Evolutionary conservation across 345 rosid genomes (phyloP), one percentile per base, ranked within the genome.

Genomic region (Populus tremula): DNA sequence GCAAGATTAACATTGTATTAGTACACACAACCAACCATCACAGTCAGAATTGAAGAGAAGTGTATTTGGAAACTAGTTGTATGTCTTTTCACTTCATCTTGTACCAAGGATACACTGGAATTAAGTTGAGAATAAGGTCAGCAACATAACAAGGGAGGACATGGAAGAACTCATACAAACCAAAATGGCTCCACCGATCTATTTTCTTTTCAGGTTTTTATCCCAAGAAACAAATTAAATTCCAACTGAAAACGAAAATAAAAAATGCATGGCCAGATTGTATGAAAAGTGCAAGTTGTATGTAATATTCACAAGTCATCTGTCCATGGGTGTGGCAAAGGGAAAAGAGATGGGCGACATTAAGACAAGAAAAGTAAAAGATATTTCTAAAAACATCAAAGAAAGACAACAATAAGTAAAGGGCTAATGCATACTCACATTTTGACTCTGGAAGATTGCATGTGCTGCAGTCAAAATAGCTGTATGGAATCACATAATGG

Each of bases 381-480:
- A 13, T 2, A 31, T 64, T 10, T 64, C 39, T 70, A 62, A 16
- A 18, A 36, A 38, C 29, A 59, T 50, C 38, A 39, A 29, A 69
- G 78, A 23, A 77, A 27, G 71, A 45, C 1, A 61, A 16, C 21
- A 13, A 17, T 13, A 1, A 43, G 29, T 7, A 16, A 5, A 61
- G 63, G 6, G 31, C 31, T 62, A 35, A 71, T 45, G 59, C 38
- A 63, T 68, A 83, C 99, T 96, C 78, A 96, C 99, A 83, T 83
- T 87, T 56, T 89, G 91, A 87, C 73, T 84, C 83, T 87, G 97
- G 88, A 90, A 90, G 84, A 90, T 85, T 72, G 93, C 90, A 84
- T 91, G 90, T 29, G 97, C 98, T 62, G 93, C 97, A 29, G 98
- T 88, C 88, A 96, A 81, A 80, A 89, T 81, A 89, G 92, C 99